phyloP scores from a whole-genome alignment of 148 eudicot genomes.

The Rheum nobile region DNA sequence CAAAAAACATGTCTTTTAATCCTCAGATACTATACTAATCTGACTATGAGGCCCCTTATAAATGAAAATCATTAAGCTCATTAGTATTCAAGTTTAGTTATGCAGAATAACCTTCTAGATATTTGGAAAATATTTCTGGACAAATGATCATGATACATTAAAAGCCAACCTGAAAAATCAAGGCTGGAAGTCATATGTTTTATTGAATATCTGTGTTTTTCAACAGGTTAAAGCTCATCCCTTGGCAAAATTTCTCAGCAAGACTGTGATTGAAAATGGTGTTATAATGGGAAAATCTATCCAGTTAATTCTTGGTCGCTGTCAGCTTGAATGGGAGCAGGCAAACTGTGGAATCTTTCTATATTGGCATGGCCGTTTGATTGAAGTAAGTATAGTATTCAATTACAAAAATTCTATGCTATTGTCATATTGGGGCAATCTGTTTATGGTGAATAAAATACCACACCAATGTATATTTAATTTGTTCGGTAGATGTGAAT shows the following conservation, averaged over 20 bases:
- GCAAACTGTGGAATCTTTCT: conserved; percentile 69
- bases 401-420: background rate
- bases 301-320: conserved; percentile 43
- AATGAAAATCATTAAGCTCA: background rate
- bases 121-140: background rate
- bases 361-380: conserved; percentile 79
- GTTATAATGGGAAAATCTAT: conserved; percentile 38
- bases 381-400: conserved; percentile 21
- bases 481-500: background rate
- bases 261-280: conserved; percentile 34
- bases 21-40: background rate
- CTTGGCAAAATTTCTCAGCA: conserved; percentile 44
- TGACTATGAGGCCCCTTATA: background rate
- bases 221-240: conserved; percentile 58
- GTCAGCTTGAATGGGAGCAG: conserved; percentile 58
- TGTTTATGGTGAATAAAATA: background rate
- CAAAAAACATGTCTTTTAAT: background rate
- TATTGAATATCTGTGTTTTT: background rate
- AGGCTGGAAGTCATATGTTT: background rate
- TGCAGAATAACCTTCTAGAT: background rate
- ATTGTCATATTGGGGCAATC: background rate
- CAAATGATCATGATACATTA: background rate
- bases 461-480: background rate
- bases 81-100: background rate
- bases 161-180: background rate